Evolutionary conservation across 129 eudicot genomes (phyloP).

Genomic region (Dittrichia graveolens): DNA sequence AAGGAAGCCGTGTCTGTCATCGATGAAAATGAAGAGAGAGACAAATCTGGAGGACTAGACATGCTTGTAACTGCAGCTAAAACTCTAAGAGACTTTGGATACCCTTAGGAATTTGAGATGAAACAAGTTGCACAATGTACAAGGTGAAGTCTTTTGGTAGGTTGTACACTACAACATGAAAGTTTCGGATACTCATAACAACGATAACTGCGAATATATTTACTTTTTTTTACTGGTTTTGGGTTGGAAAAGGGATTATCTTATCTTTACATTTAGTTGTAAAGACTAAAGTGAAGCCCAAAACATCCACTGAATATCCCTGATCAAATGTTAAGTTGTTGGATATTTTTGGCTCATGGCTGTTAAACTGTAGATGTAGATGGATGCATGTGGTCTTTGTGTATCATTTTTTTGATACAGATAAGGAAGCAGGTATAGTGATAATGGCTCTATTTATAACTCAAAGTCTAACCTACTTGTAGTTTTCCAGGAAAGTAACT

Average conservation of each 20-base stretch:
- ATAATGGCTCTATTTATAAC: not conserved
- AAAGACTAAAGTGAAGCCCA: too few relatives aligned
- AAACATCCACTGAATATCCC: too few relatives aligned
- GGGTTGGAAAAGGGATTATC: not conserved
- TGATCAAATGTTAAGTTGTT: too few relatives aligned
- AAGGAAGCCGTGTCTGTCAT: constrained; percentile 17
- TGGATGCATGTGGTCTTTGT: constrained; percentile 5
- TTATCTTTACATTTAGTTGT: too few relatives aligned
- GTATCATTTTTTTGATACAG: not conserved
- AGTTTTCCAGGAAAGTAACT: not conserved
- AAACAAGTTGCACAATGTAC: constrained; percentile 16
- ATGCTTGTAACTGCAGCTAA: constrained; percentile 80
- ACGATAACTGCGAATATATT: not conserved
- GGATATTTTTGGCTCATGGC: too few relatives aligned
- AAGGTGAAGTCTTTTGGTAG: constrained; percentile 22
- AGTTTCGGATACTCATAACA: not conserved
- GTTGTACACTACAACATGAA: constrained; percentile 18
- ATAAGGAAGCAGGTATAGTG: constrained; percentile 1
- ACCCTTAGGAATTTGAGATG: constrained; percentile 25
- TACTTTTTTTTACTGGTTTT: constrained; percentile 17
- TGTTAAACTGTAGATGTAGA: not conserved
- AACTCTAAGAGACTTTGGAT: constrained; percentile 42
- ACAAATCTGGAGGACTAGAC: constrained; percentile 68
- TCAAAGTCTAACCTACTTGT: not conserved
- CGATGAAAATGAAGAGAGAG: constrained; percentile 18